These are phyloP conservation scores for Pseudogymnoascus sp. DNA, from an alignment of 2,329 filamentous ascomycete genomes.

Conservation along the genomic window DNA sequence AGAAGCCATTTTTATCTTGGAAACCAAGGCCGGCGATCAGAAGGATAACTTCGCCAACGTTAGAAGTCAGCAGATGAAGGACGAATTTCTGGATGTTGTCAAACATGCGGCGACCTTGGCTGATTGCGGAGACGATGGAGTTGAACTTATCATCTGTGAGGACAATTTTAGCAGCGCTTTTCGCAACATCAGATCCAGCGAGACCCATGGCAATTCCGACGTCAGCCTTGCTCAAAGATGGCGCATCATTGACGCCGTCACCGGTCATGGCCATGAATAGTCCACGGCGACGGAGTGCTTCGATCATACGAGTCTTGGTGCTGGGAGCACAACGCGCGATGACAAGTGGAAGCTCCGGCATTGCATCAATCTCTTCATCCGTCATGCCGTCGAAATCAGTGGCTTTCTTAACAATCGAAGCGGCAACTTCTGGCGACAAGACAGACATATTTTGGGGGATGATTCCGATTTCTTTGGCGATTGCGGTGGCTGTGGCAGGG, in stretches of 20 bases:
- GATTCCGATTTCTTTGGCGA: slow-evolving; percentile 51
- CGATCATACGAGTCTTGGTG: slow-evolving; percentile 50
- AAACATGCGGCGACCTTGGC: slow-evolving; percentile 46
- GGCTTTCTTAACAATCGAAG: slow-evolving; percentile 46
- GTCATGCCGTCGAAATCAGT: slow-evolving; percentile 39
- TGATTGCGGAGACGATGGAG: slow-evolving; percentile 44
- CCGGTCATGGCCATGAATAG: slow-evolving; percentile 48
- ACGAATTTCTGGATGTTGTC: slow-evolving; percentile 53
- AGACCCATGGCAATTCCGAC: slow-evolving; percentile 57
- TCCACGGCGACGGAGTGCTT: slow-evolving; percentile 43
- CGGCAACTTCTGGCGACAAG: slow-evolving; percentile 38
- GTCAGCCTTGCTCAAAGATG: slow-evolving; percentile 45
- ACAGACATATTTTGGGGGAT: slow-evolving; percentile 39
- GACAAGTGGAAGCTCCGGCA: slow-evolving; percentile 45
- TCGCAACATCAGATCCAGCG: slow-evolving; percentile 57
- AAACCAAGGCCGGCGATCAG: slow-evolving; percentile 52
- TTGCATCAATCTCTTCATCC: slow-evolving; percentile 42
- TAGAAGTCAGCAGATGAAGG: slow-evolving; percentile 47
- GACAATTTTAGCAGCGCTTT: slow-evolving; percentile 50
- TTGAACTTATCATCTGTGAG: slow-evolving; percentile 51
- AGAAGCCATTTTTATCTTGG: slow-evolving; percentile 44
- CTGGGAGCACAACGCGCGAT: slow-evolving; percentile 46
- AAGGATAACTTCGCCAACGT: slow-evolving; percentile 50
- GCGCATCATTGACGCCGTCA: slow-evolving; percentile 50
- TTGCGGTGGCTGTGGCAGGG: slow-evolving; percentile 48